Percentiles rank a stretch among this genome's conserved stretches.
These are phyloP conservation scores for Candida frijolesensis DNA, from an alignment of 1,139 yeast species.

Conservation along the genomic window DNA sequence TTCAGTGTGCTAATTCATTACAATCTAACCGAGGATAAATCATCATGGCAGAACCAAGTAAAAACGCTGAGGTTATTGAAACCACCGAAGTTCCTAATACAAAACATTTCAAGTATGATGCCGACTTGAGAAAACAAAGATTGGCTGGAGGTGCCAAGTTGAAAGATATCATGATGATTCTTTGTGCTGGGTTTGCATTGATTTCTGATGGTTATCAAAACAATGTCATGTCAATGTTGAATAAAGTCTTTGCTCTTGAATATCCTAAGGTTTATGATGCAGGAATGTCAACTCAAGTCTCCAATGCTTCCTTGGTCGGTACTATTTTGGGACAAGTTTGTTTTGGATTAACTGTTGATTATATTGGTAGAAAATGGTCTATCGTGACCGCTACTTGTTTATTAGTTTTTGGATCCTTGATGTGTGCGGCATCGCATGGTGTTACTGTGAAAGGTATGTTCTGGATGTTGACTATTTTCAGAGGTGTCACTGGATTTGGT, in stretches of 20 bases:
- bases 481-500: slow-evolving; percentile 76
- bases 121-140: slow-evolving; percentile 34
- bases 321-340: slow-evolving; percentile 52
- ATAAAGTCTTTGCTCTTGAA: slow-evolving; percentile 35
- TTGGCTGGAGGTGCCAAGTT: slow-evolving; percentile 29
- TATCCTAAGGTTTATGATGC: slow-evolving; percentile 35
- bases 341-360: slow-evolving; percentile 48
- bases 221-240: slow-evolving; percentile 51
- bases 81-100: slow-evolving; percentile 7
- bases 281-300: slow-evolving; percentile 46
- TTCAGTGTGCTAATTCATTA: too few species aligned
- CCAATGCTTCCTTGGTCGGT: slow-evolving; percentile 52
- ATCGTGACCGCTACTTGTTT: slow-evolving; percentile 48
- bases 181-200: slow-evolving; percentile 53
- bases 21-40: not conserved
- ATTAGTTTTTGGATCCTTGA: slow-evolving; percentile 44
- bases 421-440: slow-evolving; percentile 56
- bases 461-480: slow-evolving; percentile 70
- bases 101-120: slow-evolving; percentile 34
- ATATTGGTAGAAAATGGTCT: slow-evolving; percentile 50
- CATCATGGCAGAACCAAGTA: slow-evolving; percentile 7
- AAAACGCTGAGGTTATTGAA: slow-evolving; percentile 10
- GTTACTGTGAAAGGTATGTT: slow-evolving; percentile 46
- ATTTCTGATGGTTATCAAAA: slow-evolving; percentile 57
- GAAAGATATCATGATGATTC: slow-evolving; percentile 37